Evolutionary conservation across 345 rosid genomes (phyloP).

Genomic region (Ricinus communis): DNA sequence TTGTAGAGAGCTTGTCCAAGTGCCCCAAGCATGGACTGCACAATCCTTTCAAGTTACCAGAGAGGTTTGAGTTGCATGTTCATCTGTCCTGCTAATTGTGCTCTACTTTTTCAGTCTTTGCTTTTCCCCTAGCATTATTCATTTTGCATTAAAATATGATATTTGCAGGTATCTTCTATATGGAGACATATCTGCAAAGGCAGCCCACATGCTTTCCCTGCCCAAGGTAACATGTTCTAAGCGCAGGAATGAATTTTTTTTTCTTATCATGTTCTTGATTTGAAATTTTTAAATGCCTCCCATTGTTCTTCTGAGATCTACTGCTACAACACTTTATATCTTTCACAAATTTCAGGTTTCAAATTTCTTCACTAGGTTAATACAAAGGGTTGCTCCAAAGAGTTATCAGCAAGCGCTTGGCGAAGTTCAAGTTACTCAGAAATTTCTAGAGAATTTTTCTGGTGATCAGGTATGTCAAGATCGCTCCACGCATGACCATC

Average conservation of each 20-base stretch:
- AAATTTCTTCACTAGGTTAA: conserved; percentile 77
- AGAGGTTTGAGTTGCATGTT: conserved; percentile 55
- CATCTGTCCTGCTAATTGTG: neutral
- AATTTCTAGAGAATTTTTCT: conserved; percentile 86
- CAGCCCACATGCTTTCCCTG: conserved; percentile 79
- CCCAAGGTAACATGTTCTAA: conserved; percentile 59
- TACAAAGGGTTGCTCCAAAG: conserved; percentile 94
- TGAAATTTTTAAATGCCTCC: neutral
- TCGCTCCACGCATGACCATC: no score
- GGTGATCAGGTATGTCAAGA: conserved; percentile 79
- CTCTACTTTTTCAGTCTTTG: neutral
- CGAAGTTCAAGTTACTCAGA: conserved; percentile 82
- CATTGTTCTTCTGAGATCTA: neutral
- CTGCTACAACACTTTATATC: neutral
- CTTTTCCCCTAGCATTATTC: neutral
- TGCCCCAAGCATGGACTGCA: conserved; percentile 97
- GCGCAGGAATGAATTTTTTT: conserved; percentile 2
- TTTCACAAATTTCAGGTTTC: conserved; percentile 56
- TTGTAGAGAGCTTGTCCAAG: conserved; percentile 85
- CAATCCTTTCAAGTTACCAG: conserved; percentile 96
- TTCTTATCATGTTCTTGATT: neutral
- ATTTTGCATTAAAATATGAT: neutral
- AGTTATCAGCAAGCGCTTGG: conserved; percentile 91
- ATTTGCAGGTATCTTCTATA: conserved; percentile 75
- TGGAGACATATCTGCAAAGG: conserved; percentile 86